These are phyloP conservation scores for Globisporangium irregulare DNA, from an alignment of 352 stramenopile species.

Conservation along the genomic window DNA sequence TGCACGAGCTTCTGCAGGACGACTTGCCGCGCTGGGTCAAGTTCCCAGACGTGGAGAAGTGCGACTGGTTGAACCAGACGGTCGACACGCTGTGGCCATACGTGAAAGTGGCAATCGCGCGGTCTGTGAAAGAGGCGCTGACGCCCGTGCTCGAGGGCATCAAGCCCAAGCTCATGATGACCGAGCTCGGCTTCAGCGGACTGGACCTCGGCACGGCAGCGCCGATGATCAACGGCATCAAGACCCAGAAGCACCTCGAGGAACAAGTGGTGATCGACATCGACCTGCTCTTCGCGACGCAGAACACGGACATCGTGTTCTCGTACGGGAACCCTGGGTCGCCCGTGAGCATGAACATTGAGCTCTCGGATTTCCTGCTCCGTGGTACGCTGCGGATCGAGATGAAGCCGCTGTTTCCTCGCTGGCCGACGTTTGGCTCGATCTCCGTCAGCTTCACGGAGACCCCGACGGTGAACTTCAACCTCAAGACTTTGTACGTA, in stretches of 20 bases:
- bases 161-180: conserved; percentile 44
- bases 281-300: conserved; percentile 37
- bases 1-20: conserved; percentile 40
- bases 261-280: conserved; percentile 46
- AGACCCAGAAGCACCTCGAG: conserved; percentile 34
- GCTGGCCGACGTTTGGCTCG: conserved; percentile 39
- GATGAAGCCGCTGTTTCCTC: conserved; percentile 45
- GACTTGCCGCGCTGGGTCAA: conserved; percentile 45
- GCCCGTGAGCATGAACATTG: conserved; percentile 33
- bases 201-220: conserved; percentile 40
- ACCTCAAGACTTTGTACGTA: conserved; percentile 37
- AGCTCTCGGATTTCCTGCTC: conserved; percentile 42
- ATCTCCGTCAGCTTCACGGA: conserved; percentile 43
- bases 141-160: conserved; percentile 32
- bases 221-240: conserved; percentile 44
- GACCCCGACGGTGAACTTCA: conserved; percentile 43
- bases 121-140: conserved; percentile 32
- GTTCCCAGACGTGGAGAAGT: conserved; percentile 47
- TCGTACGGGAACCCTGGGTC: conserved; percentile 35
- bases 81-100: conserved; percentile 50
- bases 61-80: conserved; percentile 42
- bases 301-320: conserved; percentile 46
- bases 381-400: conserved; percentile 38
- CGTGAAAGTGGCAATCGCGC: conserved; percentile 39
- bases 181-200: conserved; percentile 36